phyloP scores from a whole-genome alignment of 2,329 filamentous ascomycete species.

The Clarireedia homoeocarpa region DNA sequence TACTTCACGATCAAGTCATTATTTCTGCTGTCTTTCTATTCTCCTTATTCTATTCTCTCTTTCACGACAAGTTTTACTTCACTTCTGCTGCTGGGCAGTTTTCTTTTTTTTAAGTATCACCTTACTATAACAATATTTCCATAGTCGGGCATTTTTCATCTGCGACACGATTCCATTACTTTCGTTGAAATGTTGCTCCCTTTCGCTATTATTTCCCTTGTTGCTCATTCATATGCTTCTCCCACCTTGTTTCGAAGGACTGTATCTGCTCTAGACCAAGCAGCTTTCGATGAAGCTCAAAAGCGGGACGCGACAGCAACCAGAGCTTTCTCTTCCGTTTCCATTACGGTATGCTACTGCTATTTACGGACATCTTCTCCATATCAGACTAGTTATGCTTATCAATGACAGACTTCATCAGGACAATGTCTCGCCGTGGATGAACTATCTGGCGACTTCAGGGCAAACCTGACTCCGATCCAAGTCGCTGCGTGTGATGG shows the following conservation, averaged over 20 bases:
- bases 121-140: background rate
- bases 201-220: background rate
- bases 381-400: background rate
- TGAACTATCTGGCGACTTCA: constrained; percentile 38
- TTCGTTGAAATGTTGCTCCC: background rate
- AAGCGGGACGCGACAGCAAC: constrained; percentile 34
- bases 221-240: background rate
- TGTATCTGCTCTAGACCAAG: constrained; percentile 4
- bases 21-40: background rate
- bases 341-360: constrained; percentile 32
- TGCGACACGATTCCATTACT: background rate
- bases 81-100: constrained; percentile 2
- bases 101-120: background rate
- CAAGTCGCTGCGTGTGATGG: constrained; percentile 34
- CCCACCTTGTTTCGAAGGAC: background rate
- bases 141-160: background rate
- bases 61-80: background rate
- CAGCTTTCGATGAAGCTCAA: constrained; percentile 37
- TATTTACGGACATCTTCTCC: background rate
- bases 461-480: constrained; percentile 38
- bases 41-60: background rate
- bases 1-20: background rate
- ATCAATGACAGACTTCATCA: constrained; percentile 20
- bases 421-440: constrained; percentile 38
- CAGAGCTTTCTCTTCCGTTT: constrained; percentile 33